Conservation (phyloP, 768 basidiomycete genomes). For the Tubosaeta brunneosetosa region DNA sequence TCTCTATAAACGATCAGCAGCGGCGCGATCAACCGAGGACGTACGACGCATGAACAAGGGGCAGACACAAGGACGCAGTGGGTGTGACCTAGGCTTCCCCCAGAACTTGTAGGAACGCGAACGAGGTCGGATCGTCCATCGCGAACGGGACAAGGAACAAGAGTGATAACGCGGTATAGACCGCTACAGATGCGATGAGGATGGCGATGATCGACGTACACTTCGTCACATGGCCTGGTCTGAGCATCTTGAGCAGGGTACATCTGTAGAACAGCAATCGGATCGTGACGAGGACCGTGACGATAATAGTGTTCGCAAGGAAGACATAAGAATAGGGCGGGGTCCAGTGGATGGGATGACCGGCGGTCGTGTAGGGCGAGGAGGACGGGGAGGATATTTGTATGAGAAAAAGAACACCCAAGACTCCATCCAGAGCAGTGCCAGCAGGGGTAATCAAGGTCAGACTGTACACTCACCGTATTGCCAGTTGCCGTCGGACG, state of each 20-base stretch:
- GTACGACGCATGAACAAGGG: not conserved
- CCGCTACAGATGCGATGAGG: conserved; percentile 27
- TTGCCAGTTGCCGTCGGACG: no score
- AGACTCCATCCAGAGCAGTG: conserved; percentile 3
- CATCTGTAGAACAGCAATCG: conserved; percentile 28
- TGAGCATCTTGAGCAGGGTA: conserved; percentile 11
- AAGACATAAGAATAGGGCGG: conserved; percentile 25
- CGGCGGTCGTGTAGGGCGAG: conserved; percentile 21
- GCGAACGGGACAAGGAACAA: conserved; percentile 28
- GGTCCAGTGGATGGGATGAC: conserved; percentile 22
- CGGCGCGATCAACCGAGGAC: conserved; percentile 33
- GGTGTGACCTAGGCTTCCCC: conserved; percentile 30
- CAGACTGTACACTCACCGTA: conserved; percentile 19
- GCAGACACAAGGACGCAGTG: not conserved
- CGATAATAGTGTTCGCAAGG: conserved; percentile 23
- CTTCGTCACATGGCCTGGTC: conserved; percentile 21
- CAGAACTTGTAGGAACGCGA: conserved; percentile 32
- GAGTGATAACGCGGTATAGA: conserved; percentile 25
- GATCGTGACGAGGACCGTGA: conserved; percentile 22
- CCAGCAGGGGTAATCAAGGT: not conserved
- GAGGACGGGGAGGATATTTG: conserved; percentile 26
- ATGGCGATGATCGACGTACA: conserved; percentile 25
- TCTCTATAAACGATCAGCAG: conserved; percentile 38
- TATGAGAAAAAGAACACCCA: conserved; percentile 22
- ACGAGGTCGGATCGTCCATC: conserved; percentile 19